Evolutionary conservation across 371 early-diverging fungal genomes (phyloP), one percentile per base, ranked within the genome.

Genomic region (Apophysomyces elegans): DNA sequence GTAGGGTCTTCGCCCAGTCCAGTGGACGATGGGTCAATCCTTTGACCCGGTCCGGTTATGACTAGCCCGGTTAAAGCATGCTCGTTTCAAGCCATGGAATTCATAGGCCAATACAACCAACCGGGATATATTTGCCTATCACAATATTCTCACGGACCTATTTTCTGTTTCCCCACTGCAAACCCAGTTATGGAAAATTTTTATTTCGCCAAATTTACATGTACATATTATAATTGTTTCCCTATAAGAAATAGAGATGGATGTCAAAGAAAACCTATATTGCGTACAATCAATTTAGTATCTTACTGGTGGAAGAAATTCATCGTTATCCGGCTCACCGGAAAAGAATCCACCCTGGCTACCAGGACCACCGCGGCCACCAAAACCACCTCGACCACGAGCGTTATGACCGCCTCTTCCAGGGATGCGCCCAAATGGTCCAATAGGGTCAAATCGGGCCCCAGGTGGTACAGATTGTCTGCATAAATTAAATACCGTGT

Each of bases 361-460:
- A n/a, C 76, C 77, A 14, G 72, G 65, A 45, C 69, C 64, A 37
- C 86, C 72, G 13, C 79, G 82, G 11, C 73, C 65, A n/a, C 76
- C 77, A 14, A 73, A 68, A 45, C 69, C 64, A 37, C 86, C 72
- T n/a, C 70, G 80, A 26, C 54, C 35, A 5, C 54, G 54, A 21
- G 32, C 16, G 16, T 21, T 50, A 9, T 50, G 54, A 26, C 21
- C 21, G 35, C 68, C 76, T 36, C 78, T 70, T 12, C 84, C 84
- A 13, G 86, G 78, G 5, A 72, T 73, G 11, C 65, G 77, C 3
- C 89, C 91, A 70, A 93, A 91, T 5, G 97, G 97, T 7, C 86
- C 88, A 65, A 96, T 93, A 0, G 96, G 97, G 71, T 97, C 96
- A 78, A 94, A 97, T 21, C 96, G 85, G 5, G 97, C 97, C 12